Base-by-base conservation (phyloP, 805 yeast genomes). In the Hyphopichia homilentoma region DNA sequence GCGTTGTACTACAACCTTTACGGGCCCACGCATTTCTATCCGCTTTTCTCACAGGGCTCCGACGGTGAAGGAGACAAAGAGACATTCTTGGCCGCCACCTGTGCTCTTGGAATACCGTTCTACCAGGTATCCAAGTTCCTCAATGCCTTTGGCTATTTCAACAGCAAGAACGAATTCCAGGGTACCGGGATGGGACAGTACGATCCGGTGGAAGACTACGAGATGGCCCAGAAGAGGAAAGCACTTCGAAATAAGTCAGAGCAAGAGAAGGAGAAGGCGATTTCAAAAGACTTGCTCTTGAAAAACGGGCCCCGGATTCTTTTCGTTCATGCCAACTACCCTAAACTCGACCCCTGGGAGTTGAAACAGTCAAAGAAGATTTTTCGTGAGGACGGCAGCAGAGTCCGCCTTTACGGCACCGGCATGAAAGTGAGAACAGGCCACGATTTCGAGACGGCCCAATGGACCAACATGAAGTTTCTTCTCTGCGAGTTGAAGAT, bases 11-110 rank as follows among this genome's bases (percentile, higher is more conserved):
- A 65, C 43, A 65, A 65, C 37, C 38, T 63, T 30, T 65, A 59
- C 40, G 72, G 72, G 0, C 72, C 72, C 2, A 48, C 52, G 6
- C 63, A 59, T 44, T 65, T 52, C 37, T 65, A 65, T 39, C 70
- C 69, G 4, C 50, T 65, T 23, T 65, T 65, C 32, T 61, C 68
- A 2, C 70, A 65, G 40, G 72, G 72, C 2, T 59, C 65, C 2
- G 66, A 57, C 29, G 93, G 93, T n/a, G 86, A 81, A 58, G 93
- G 90, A 31, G 90, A 84, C 50, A 84, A 83, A 48, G 90, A 83
- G 43, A 81, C 90, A 0, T 80, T 81, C 39, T 63, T 80, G 33
- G 84, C 87, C 0, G 84, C 87, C 1, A 81, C 86, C 2, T 65
- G 68, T 19, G 73, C 70, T 7, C 57, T 71, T 19, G 54, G 58